These are phyloP conservation scores for Capronia americana DNA, from an alignment of 2,329 filamentous ascomycete species.

Conservation along the genomic window DNA sequence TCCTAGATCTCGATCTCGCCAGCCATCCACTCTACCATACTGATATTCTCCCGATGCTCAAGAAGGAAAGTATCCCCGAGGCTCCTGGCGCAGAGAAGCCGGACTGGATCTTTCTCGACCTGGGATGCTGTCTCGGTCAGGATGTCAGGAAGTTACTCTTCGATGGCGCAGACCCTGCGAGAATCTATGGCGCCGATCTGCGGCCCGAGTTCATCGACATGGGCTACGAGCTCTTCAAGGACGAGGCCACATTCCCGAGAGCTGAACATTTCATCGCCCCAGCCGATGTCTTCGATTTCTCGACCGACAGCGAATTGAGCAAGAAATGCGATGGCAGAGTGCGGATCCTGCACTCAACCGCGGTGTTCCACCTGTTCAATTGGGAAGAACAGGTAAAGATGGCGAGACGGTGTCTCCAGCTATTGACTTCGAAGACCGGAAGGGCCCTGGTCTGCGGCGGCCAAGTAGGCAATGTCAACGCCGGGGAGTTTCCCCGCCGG, in stretches of 20 bases:
- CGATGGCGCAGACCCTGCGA: slow-evolving; percentile 57
- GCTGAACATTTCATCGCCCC: slow-evolving; percentile 47
- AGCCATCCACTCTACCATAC: slow-evolving; percentile 43
- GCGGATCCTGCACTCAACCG: slow-evolving; percentile 45
- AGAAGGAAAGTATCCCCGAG: background rate
- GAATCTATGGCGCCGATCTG: slow-evolving; percentile 48
- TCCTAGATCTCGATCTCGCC: slow-evolving; percentile 50
- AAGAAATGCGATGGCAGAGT: slow-evolving; percentile 43
- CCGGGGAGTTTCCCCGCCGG: slow-evolving; percentile 31
- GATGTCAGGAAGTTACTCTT: slow-evolving; percentile 52
- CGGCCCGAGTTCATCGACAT: slow-evolving; percentile 48
- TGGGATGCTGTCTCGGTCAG: slow-evolving; percentile 54
- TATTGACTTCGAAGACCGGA: slow-evolving; percentile 26
- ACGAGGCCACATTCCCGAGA: slow-evolving; percentile 44
- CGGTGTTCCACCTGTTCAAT: slow-evolving; percentile 53
- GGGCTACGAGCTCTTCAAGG: slow-evolving; percentile 52
- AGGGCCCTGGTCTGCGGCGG: slow-evolving; percentile 39
- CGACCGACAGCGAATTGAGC: slow-evolving; percentile 30
- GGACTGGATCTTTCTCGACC: slow-evolving; percentile 48
- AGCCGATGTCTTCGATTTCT: slow-evolving; percentile 42
- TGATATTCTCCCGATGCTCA: slow-evolving; percentile 37
- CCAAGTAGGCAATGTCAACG: slow-evolving; percentile 38
- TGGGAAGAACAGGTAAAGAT: slow-evolving; percentile 44
- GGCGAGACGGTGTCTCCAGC: slow-evolving; percentile 35
- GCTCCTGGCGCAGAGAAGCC: background rate